Base-by-base conservation (phyloP, 495 filamentous ascomycete genomes). In the Podospora pseudopauciseta region DNA sequence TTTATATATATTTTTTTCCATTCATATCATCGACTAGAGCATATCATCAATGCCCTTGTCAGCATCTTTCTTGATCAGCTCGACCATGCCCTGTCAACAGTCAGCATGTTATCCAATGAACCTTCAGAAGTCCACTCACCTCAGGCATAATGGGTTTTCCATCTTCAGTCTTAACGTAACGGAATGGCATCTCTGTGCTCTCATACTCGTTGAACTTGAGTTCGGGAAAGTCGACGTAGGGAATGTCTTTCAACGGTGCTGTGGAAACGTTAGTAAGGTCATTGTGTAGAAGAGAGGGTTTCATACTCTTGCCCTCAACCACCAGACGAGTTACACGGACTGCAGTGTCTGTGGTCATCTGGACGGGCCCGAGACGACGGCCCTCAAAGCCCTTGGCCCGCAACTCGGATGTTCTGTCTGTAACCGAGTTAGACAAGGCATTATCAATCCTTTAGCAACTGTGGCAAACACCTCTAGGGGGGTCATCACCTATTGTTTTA, bases 321-420 rank as follows among this genome's bases (percentile, higher is more conserved):
- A 98, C 90, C 75, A 96, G 87, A 67, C 96, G 87, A 53, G 95
- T 97, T 11, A 97, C 95, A 67, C 95, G 84, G 44, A 97, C 95
- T 0, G 95, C 95, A 19, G 95, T 99, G 78, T 99, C 95, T 0
- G 95, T 99, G 9, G 95, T 98, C 95, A 99, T 98, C 79, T 99
- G 95, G 72, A 93, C 87, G 18, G 94, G 92, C 0, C 96, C 96
- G 58, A 99, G 83, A 68, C 94, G 86, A 65, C 95, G 89, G 58
- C 94, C 93, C 70, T 88, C 82, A 74, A 94, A 99, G 27, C 96
- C 96, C 77, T 97, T 96, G 75, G 91, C 92, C 27, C 95, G 88
- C 61, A 99, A 82, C 75, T 99, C 95, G 13, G 91, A 92, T 1
- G 95, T 99, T 55, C 95, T 89, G 80, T 99, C 96, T 97, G 62